phyloP scores from a whole-genome alignment of 352 stramenopile genomes.

The Phytopythium delawarense region DNA sequence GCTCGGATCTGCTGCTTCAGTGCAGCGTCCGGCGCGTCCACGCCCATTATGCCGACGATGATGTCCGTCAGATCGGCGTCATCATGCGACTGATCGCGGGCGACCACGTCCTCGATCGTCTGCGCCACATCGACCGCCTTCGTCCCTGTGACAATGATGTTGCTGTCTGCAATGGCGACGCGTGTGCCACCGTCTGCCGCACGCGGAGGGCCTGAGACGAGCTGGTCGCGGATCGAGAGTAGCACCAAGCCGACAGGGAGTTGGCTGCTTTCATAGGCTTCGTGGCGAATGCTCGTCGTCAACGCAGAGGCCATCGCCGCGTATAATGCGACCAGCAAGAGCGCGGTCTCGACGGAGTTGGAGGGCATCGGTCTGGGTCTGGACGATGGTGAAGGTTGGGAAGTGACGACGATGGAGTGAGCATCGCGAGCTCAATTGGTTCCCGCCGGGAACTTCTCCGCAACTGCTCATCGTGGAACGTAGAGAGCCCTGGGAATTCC shows the following conservation, averaged over 20 bases:
- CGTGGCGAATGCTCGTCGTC: not conserved
- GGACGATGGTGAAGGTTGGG: not conserved
- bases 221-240: conserved; percentile 1
- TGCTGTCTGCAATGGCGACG: conserved; percentile 4
- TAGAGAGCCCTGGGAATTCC: not conserved
- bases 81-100: not conserved
- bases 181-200: not conserved
- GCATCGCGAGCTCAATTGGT: not conserved
- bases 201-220: not conserved
- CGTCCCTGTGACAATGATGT: not conserved
- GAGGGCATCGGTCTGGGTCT: not conserved
- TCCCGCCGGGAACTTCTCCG: not conserved
- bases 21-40: not conserved
- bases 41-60: not conserved
- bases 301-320: not conserved
- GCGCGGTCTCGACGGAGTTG: not conserved
- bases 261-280: not conserved
- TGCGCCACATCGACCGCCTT: not conserved
- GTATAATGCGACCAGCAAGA: not conserved
- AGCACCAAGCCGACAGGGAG: not conserved
- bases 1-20: not conserved
- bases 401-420: not conserved
- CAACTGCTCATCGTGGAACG: not conserved
- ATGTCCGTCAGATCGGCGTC: not conserved
- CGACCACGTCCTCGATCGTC: conserved; percentile 2